Evolutionary conservation across 768 basidiomycete species (phyloP).

Genomic region (Galerina sulciceps): DNA sequence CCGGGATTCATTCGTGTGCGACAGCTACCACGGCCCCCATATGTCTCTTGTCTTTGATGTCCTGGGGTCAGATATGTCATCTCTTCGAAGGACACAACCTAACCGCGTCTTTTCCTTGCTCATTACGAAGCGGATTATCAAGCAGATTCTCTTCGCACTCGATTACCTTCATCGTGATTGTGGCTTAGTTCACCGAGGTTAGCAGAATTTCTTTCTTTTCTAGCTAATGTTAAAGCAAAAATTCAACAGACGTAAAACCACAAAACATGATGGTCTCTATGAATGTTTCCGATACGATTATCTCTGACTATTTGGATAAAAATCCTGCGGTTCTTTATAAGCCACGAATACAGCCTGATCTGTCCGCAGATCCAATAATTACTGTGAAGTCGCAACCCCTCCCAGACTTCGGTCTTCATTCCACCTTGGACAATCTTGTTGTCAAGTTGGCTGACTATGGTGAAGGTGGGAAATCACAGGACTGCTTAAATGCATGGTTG

Average conservation of each 20-base stretch:
- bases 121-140: constrained; percentile 17
- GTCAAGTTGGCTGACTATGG: neutral
- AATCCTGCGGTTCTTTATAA: neutral
- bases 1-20: neutral
- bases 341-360: neutral
- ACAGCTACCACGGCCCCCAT: neutral
- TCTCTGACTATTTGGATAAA: constrained; percentile 2
- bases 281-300: neutral
- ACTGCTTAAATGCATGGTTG: neutral
- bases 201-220: neutral
- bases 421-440: constrained; percentile 1
- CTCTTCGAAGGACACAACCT: neutral
- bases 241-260: neutral
- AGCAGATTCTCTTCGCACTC: constrained; percentile 20
- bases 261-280: constrained; percentile 1
- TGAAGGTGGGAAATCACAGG: too few species aligned
- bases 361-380: neutral
- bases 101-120: constrained; percentile 6
- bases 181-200: constrained; percentile 10
- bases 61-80: neutral
- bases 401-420: neutral
- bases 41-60: constrained; percentile 1
- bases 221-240: neutral
- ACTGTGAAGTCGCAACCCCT: neutral
- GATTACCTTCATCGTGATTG: constrained; percentile 23